These are phyloP conservation scores for Tetrahymena thermophila DNA, from an alignment of 73 alveolate species.

Conservation along the genomic window DNA sequence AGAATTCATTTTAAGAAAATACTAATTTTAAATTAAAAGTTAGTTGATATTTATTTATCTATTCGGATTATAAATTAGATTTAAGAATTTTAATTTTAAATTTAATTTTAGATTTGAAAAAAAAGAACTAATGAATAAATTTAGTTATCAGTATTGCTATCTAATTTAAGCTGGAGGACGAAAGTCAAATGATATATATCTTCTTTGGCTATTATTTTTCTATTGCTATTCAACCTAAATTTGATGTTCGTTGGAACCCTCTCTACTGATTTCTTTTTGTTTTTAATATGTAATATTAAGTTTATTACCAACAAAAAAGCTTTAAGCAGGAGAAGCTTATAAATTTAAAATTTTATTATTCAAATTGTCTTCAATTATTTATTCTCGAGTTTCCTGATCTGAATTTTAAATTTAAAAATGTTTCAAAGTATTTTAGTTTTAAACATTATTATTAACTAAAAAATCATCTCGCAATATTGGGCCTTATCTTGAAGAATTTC, in stretches of 20 bases:
- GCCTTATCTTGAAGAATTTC: neutral
- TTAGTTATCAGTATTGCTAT: neutral
- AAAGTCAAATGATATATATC: neutral
- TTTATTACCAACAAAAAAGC: neutral
- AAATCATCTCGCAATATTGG: neutral
- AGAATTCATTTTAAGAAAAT: no score
- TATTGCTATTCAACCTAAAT: neutral
- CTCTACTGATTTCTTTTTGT: neutral
- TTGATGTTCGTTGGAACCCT: neutral
- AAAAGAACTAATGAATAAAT: neutral
- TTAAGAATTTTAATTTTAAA: no score
- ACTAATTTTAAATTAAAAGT: no score
- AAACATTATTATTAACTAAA: neutral
- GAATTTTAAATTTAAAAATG: no score
- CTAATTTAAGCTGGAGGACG: neutral
- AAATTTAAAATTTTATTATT: no score
- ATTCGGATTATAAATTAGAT: no score
- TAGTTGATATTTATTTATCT: no score
- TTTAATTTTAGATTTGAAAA: no score
- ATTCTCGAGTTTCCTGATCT: no score
- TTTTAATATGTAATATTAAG: neutral
- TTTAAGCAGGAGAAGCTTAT: neutral
- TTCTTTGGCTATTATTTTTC: neutral
- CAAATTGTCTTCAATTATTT: neutral
- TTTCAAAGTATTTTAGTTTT: no score